Evolutionary conservation across 2,329 filamentous ascomycete species (phyloP).

Genomic region (Zelopaecilomyces penicillatus): DNA sequence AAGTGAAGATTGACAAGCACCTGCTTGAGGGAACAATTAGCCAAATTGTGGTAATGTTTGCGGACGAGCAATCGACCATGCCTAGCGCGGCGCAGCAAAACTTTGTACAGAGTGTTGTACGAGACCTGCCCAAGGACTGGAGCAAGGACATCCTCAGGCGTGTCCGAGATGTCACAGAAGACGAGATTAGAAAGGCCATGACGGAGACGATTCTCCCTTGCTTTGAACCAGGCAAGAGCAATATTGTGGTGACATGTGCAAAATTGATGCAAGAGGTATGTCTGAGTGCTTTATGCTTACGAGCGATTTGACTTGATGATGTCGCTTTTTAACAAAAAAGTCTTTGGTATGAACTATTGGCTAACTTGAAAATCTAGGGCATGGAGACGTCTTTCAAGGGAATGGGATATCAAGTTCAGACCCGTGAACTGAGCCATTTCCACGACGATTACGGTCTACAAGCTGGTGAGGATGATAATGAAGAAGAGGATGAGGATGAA

Average conservation of each 20-base stretch:
- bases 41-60: constrained; percentile 76
- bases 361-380: constrained; percentile 38
- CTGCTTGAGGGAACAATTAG: constrained; percentile 86
- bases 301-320: neutral
- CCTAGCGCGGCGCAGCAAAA: constrained; percentile 72
- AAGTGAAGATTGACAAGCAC: constrained; percentile 64
- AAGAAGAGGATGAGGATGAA: constrained; percentile 40
- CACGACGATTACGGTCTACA: constrained; percentile 84
- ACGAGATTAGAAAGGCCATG: constrained; percentile 70
- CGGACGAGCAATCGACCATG: constrained; percentile 83
- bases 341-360: constrained; percentile 9
- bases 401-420: constrained; percentile 70
- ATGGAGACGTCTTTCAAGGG: constrained; percentile 66
- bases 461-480: constrained; percentile 51
- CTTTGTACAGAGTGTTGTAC: constrained; percentile 74
- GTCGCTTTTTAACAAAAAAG: neutral
- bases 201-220: constrained; percentile 67
- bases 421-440: constrained; percentile 68
- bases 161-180: constrained; percentile 65
- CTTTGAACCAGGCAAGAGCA: constrained; percentile 72
- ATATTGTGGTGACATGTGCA: constrained; percentile 82
- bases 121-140: constrained; percentile 68
- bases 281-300: constrained; percentile 11
- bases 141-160: constrained; percentile 66
- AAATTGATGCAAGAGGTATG: constrained; percentile 76